These are phyloP conservation scores for Asterochloris erici DNA, from an alignment of 139 green algal species.

Conservation along the genomic window DNA sequence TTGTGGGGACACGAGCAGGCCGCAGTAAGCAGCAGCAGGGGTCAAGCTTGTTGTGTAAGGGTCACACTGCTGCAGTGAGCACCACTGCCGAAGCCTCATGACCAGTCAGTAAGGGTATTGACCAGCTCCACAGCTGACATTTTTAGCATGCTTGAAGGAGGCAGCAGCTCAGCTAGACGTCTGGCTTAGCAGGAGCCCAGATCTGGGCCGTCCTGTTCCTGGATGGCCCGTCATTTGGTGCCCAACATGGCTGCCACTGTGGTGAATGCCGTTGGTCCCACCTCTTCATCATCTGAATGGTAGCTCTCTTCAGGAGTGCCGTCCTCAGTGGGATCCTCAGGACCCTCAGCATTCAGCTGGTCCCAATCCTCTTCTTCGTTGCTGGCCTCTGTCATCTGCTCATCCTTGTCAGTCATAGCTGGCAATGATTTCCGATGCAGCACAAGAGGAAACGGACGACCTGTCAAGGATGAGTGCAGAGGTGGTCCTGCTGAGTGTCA, in stretches of 20 bases:
- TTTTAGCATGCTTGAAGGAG: not conserved
- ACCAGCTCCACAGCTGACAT: too few species aligned
- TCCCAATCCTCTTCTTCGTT: constrained; percentile 24
- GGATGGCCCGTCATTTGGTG: not conserved
- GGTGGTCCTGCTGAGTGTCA: too few species aligned
- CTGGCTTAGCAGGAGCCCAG: too few species aligned
- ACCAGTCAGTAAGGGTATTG: too few species aligned
- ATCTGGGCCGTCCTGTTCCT: not conserved
- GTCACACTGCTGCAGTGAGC: too few species aligned
- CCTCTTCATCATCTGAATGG: constrained; percentile 47
- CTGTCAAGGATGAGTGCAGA: too few species aligned
- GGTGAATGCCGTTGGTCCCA: not conserved
- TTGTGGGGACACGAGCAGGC: not conserved
- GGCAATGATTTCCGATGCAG: too few species aligned
- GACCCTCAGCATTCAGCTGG: constrained; percentile 16
- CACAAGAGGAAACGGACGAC: too few species aligned
- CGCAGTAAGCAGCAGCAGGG: not conserved
- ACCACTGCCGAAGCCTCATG: too few species aligned
- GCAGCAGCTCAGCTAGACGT: not conserved
- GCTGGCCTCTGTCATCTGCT: not conserved
- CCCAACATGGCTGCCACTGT: not conserved
- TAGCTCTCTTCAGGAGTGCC: constrained; percentile 28
- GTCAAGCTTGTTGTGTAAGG: too few species aligned
- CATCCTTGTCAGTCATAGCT: too few species aligned
- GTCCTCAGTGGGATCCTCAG: constrained; percentile 4